Percentiles rank a stretch among this genome's conserved stretches.
Evolutionary conservation across 768 basidiomycete genomes (phyloP).

Genomic region (Auricularia cornea): DNA sequence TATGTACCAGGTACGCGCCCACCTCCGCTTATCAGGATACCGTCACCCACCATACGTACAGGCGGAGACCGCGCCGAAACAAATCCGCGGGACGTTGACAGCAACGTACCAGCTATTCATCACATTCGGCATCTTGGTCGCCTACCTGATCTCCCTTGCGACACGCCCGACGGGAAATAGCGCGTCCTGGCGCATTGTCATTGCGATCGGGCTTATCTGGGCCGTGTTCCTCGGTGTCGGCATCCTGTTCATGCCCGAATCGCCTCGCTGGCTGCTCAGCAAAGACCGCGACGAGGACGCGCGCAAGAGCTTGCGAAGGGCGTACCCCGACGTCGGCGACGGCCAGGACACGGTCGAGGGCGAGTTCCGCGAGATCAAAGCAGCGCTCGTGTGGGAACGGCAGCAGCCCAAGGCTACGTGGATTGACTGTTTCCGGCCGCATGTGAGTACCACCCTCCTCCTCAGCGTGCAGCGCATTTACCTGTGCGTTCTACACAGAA

Average conservation of each 20-base stretch:
- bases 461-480: no score
- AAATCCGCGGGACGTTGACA: constrained; percentile 62
- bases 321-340: constrained; percentile 35
- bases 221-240: constrained; percentile 52
- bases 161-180: constrained; percentile 40
- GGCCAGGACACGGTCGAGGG: constrained; percentile 33
- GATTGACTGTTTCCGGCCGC: constrained; percentile 53
- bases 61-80: constrained; percentile 63
- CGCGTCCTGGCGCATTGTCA: constrained; percentile 53
- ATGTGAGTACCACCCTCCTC: neutral
- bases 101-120: constrained; percentile 57
- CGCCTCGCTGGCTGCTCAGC: constrained; percentile 54
- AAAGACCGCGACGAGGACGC: constrained; percentile 42
- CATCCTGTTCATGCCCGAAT: constrained; percentile 65
- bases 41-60: constrained; percentile 27
- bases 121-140: constrained; percentile 61
- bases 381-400: neutral
- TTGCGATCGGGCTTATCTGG: constrained; percentile 57
- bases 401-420: constrained; percentile 35
- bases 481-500: constrained; percentile 14
- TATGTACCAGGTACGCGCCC: constrained; percentile 26
- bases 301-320: constrained; percentile 36
- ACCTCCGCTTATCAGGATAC: neutral
- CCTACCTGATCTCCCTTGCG: constrained; percentile 65
- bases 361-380: constrained; percentile 25